These are phyloP conservation scores for Elongisporangium prolatum DNA, from an alignment of 352 stramenopile species.

Conservation along the genomic window DNA sequence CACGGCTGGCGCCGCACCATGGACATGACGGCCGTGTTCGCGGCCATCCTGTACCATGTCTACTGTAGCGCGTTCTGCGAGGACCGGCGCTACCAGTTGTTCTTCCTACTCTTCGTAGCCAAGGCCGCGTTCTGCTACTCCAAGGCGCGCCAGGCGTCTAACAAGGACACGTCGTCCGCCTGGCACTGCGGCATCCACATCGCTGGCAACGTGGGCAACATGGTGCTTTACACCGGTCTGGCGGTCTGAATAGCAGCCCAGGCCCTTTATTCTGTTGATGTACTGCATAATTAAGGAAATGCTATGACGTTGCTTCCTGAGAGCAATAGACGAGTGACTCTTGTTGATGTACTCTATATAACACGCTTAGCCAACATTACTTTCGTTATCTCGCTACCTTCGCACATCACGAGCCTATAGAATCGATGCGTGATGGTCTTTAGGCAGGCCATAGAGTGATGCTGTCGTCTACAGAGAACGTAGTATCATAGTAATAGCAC, in stretches of 20 bases:
- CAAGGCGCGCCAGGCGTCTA: slow-evolving; percentile 43
- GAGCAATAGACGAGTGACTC: too few species aligned
- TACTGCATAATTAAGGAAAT: too few species aligned
- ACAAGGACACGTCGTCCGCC: slow-evolving; percentile 64
- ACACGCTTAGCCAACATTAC: too few species aligned
- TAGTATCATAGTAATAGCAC: too few species aligned
- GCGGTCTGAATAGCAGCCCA: slow-evolving; percentile 22
- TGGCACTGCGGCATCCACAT: slow-evolving; percentile 81
- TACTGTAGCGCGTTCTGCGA: slow-evolving; percentile 55
- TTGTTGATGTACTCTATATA: too few species aligned
- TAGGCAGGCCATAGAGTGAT: too few species aligned
- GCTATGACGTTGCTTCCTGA: too few species aligned
- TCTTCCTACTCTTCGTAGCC: slow-evolving; percentile 59
- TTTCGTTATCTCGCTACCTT: too few species aligned
- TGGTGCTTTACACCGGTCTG: slow-evolving; percentile 71
- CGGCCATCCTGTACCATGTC: slow-evolving; percentile 55
- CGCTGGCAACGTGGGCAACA: slow-evolving; percentile 70
- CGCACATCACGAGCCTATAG: too few species aligned
- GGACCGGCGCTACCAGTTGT: slow-evolving; percentile 44
- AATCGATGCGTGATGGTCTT: too few species aligned
- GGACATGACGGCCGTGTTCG: slow-evolving; percentile 65
- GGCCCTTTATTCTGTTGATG: too few species aligned
- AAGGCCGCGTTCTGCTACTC: slow-evolving; percentile 75
- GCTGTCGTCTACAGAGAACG: too few species aligned
- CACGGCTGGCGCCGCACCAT: slow-evolving; percentile 65